phyloP scores from a whole-genome alignment of 805 yeast genomes.

The Yarrowia divulgata region DNA sequence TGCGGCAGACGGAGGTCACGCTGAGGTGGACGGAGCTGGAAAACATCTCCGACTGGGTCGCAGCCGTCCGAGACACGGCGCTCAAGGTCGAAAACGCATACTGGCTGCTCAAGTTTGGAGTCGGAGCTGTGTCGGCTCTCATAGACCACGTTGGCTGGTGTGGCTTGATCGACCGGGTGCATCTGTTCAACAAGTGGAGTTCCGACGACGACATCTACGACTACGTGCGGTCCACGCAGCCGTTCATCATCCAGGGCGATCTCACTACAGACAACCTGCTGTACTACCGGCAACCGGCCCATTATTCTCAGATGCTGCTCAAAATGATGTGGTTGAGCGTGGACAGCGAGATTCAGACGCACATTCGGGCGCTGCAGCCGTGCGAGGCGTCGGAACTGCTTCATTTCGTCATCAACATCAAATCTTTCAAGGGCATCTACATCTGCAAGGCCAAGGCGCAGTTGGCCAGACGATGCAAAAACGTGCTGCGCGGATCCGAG shows the following conservation, averaged over 20 bases:
- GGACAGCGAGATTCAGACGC: constrained; percentile 37
- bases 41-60: constrained; percentile 26
- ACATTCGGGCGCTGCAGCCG: constrained; percentile 20
- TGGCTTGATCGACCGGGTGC: constrained; percentile 26
- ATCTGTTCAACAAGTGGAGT: constrained; percentile 34
- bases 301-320: constrained; percentile 28
- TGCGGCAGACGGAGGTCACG: constrained; percentile 9
- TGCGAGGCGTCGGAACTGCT: constrained; percentile 30
- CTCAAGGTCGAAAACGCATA: constrained; percentile 31
- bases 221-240: constrained; percentile 20
- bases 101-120: constrained; percentile 37
- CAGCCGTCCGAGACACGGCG: constrained; percentile 22
- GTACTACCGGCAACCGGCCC: constrained; percentile 26
- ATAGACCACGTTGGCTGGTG: constrained; percentile 33
- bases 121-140: constrained; percentile 16
- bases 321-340: constrained; percentile 31
- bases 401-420: constrained; percentile 29
- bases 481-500: constrained; percentile 27
- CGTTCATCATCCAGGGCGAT: constrained; percentile 31
- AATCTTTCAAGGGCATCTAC: constrained; percentile 30
- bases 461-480: constrained; percentile 15
- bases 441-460: constrained; percentile 36
- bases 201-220: constrained; percentile 34
- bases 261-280: constrained; percentile 13
- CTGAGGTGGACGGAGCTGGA: constrained; percentile 31